Conservation (phyloP, 2,329 filamentous ascomycete species). For the Penicillium palitans region DNA sequence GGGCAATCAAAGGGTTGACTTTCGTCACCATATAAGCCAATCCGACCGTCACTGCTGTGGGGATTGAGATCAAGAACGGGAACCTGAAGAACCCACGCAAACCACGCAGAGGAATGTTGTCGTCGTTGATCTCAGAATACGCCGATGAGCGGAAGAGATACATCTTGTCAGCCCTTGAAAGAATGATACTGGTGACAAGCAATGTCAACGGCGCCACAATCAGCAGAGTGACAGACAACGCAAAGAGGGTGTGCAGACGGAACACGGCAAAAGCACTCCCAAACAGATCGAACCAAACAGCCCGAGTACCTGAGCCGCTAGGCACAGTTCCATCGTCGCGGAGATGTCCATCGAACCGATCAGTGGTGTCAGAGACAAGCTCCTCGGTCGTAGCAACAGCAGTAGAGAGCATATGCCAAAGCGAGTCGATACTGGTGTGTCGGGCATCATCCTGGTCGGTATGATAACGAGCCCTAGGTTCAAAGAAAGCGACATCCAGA, state of each 20-base stretch:
- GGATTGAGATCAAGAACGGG: constrained; percentile 69
- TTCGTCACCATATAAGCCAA: constrained; percentile 75
- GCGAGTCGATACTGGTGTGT: constrained; percentile 64
- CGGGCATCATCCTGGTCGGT: constrained; percentile 82
- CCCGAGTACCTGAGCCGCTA: constrained; percentile 66
- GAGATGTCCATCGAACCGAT: constrained; percentile 63
- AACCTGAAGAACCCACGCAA: constrained; percentile 83
- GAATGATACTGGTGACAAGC: constrained; percentile 65
- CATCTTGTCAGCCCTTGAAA: constrained; percentile 75
- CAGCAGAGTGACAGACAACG: constrained; percentile 79
- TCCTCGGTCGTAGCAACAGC: constrained; percentile 72
- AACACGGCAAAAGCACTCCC: constrained; percentile 78
- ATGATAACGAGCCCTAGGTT: constrained; percentile 83
- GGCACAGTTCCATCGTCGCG: constrained; percentile 62
- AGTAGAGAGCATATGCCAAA: constrained; percentile 96
- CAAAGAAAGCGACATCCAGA: constrained; percentile 88
- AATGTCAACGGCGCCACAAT: constrained; percentile 76
- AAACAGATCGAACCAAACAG: constrained; percentile 94
- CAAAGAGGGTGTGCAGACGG: constrained; percentile 78
- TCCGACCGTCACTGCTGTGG: constrained; percentile 68
- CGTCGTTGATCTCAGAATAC: constrained; percentile 60
- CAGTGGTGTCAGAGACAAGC: constrained; percentile 67
- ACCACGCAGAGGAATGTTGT: constrained; percentile 67
- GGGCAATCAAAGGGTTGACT: constrained; percentile 85
- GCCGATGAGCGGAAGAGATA: constrained; percentile 77